Evolutionary conservation across 2,329 filamentous ascomycete species (phyloP), one percentile per base, ranked within the genome.

Genomic region (Verticillium nonalfalfae): DNA sequence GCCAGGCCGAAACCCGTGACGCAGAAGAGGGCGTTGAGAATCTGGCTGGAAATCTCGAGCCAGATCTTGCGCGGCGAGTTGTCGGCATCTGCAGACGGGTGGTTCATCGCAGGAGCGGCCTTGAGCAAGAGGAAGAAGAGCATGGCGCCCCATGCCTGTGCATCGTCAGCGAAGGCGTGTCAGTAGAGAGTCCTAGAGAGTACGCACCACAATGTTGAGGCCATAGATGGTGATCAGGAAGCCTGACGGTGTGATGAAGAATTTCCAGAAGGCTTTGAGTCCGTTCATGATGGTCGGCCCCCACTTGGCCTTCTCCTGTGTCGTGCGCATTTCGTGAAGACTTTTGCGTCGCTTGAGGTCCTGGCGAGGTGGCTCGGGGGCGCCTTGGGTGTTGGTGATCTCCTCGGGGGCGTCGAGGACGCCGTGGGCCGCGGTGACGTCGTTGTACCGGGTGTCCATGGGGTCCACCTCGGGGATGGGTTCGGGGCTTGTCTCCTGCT

Each of bases 1-100:
- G 90, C 88, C 7, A 95, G 81, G 0, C 92, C 91, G 67, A 96
- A 94, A 0, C 88, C 91, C 1, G 91, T 93, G 3, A 96, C 87
- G 74, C 91, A 95, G 81, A 96, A 96, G 1, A 96, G 83, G 0
- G 83, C 89, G 69, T 93, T 96, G 38, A 65, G 60, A 59, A 65
- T 64, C 59, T 65, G 63, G 26, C 60, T 62, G 45, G 18, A 36
- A 34, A 65, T 65, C 14, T 65, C 62, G 4, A 65, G 31, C 62
- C 66, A 67, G 6, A 61, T 66, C 18, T 66, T 67, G 40, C 65
- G 65, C 9, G 65, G 63, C 2, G 66, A 66, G 31, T 61, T 60
- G 31, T 60, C 45, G 61, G 64, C 66, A 59, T 66, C 61, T 45
- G 63, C 63, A 31, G 57, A 59, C 1, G 65, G 65, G 18, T 66